These are phyloP conservation scores for Theileria orientalis DNA, from an alignment of 169 alveolate genomes.

Conservation along the genomic window DNA sequence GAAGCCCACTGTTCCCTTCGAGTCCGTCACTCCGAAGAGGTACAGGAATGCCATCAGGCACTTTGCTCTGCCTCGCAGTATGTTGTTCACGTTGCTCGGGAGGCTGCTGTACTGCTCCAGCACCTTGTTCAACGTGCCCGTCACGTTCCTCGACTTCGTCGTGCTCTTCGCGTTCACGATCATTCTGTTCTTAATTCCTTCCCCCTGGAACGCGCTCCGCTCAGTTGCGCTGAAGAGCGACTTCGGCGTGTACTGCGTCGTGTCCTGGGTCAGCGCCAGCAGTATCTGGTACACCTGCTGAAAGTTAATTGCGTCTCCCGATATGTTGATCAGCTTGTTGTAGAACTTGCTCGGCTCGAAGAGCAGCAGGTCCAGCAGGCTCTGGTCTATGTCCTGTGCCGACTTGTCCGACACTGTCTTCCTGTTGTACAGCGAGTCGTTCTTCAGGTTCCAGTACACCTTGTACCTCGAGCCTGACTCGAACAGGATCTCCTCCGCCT, in stretches of 20 bases:
- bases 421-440: conserved; percentile 55
- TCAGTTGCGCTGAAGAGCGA: not conserved
- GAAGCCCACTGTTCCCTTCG: conserved; percentile 70
- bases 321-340: conserved; percentile 27
- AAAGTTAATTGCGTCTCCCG: conserved; percentile 39
- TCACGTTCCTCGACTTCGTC: not conserved
- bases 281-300: conserved; percentile 29
- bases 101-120: conserved; percentile 45
- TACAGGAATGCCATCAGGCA: conserved; percentile 79
- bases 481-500: conserved; percentile 59
- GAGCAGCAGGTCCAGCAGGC: conserved; percentile 14
- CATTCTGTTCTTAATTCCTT: not conserved
- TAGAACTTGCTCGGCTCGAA: conserved; percentile 48
- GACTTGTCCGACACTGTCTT: conserved; percentile 1
- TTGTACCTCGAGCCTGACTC: conserved; percentile 39
- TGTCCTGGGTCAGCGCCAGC: conserved; percentile 45
- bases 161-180: not conserved
- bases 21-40: conserved; percentile 76
- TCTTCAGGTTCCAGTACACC: conserved; percentile 56
- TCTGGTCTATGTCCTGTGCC: not conserved
- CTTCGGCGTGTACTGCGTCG: not conserved
- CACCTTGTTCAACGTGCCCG: conserved; percentile 35
- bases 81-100: not conserved
- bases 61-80: conserved; percentile 44
- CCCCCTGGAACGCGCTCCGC: not conserved